These are phyloP conservation scores for Arthrobotrys entomopaga DNA, from an alignment of 2,329 filamentous ascomycete genomes.

Conservation along the genomic window DNA sequence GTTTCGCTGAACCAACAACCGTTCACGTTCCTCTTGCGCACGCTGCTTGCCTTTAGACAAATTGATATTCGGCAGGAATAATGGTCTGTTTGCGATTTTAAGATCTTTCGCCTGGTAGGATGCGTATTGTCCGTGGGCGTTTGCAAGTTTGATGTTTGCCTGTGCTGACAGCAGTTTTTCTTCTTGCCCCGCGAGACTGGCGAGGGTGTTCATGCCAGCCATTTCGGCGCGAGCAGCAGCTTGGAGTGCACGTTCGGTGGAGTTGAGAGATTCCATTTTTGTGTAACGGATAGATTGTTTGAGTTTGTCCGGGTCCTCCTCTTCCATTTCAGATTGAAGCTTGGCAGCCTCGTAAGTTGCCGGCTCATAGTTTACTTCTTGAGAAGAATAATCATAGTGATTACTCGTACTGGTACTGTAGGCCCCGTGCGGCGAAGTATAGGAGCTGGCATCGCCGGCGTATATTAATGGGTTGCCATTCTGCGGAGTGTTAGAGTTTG, in stretches of 20 bases:
- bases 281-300: slow-evolving; percentile 79
- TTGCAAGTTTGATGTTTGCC: slow-evolving; percentile 80
- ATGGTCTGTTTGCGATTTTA: slow-evolving; percentile 50
- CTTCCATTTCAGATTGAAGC: slow-evolving; percentile 72
- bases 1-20: slow-evolving; percentile 4
- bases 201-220: slow-evolving; percentile 76
- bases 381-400: not conserved
- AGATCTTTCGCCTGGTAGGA: slow-evolving; percentile 63
- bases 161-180: slow-evolving; percentile 84
- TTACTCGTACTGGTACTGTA: slow-evolving; percentile 2
- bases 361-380: slow-evolving; percentile 2
- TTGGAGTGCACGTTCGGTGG: slow-evolving; percentile 74
- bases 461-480: slow-evolving; percentile 4
- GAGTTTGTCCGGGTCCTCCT: slow-evolving; percentile 75
- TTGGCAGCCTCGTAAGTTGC: slow-evolving; percentile 14
- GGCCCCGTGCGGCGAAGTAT: not conserved
- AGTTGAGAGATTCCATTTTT: slow-evolving; percentile 79
- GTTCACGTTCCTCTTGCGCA: slow-evolving; percentile 19
- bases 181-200: slow-evolving; percentile 78
- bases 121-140: slow-evolving; percentile 61
- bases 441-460: not conserved
- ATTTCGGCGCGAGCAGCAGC: slow-evolving; percentile 76
- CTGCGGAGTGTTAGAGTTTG: not conserved
- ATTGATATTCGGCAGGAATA: slow-evolving; percentile 27
- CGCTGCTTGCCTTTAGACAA: slow-evolving; percentile 24